A percentile compares a stretch with the other conserved stretches of the same genome.
Evolutionary conservation across 75 land plant species (phyloP).

Genomic region (Adiantum capillusveneris): DNA sequence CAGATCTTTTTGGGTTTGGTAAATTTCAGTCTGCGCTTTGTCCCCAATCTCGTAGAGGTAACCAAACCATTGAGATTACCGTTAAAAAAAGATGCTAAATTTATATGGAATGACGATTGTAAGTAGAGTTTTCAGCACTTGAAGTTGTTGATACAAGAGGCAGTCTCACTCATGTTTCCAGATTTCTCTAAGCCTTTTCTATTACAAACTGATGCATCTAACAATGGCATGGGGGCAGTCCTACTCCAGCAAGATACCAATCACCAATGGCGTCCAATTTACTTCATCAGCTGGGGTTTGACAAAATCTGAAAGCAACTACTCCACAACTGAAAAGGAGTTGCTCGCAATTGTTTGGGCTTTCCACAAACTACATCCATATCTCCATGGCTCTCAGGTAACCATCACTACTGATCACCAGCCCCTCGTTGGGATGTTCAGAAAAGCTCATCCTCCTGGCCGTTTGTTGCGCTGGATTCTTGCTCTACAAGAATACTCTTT

Average conservation of each 20-base stretch:
- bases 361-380: conserved; percentile 18
- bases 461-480: neutral
- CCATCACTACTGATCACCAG: conserved; percentile 8
- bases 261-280: conserved; percentile 12
- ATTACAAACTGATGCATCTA: conserved; percentile 26
- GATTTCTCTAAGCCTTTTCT: conserved; percentile 14
- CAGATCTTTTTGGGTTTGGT: conserved; percentile 14
- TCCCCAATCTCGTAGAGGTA: conserved; percentile 4
- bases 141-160: neutral
- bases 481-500: conserved; percentile 2
- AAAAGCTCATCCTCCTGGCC: neutral
- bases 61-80: conserved; percentile 9
- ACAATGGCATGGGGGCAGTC: conserved; percentile 16
- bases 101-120: neutral
- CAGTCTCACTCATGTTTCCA: neutral
- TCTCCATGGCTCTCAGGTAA: neutral
- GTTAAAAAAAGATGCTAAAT: neutral
- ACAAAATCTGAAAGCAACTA: neutral
- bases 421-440: neutral
- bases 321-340: no score
- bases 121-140: neutral
- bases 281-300: conserved; percentile 15
- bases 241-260: conserved; percentile 10
- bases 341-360: conserved; percentile 14
- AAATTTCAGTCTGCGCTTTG: conserved; percentile 6